Percentiles rank a stretch among this genome's conserved stretches.
phyloP scores from a whole-genome alignment of 2,329 filamentous ascomycete genomes.

The Ophiostoma ips region DNA sequence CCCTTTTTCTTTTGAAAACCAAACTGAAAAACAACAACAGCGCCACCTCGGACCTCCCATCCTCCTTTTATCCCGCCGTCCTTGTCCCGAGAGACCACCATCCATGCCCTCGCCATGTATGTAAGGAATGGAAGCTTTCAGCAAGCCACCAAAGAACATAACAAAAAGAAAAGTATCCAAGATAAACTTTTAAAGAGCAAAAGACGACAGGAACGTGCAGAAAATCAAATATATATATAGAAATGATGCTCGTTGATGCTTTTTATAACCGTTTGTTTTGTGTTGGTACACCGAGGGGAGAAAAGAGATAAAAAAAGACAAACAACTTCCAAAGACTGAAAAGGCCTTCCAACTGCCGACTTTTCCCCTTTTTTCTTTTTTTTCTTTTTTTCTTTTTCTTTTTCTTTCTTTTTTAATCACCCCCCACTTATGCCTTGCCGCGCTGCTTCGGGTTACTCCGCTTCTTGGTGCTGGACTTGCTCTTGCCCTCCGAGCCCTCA shows the following conservation, averaged over 20 bases:
- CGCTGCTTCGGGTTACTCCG: constrained; percentile 40
- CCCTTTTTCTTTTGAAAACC: background rate
- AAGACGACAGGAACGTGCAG: too few relatives aligned
- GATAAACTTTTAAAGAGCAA: too few relatives aligned
- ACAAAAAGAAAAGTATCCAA: background rate
- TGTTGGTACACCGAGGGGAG: constrained; percentile 4
- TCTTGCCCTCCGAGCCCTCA: constrained; percentile 53
- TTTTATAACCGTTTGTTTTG: background rate
- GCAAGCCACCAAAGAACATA: background rate
- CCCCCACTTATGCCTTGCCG: background rate
- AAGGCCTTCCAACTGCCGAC: background rate
- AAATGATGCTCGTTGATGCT: background rate
- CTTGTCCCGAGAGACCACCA: too few relatives aligned
- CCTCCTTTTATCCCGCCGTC: background rate
- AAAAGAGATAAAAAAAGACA: background rate
- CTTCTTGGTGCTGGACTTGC: constrained; percentile 20
- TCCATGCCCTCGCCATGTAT: too few relatives aligned
- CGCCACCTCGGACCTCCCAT: background rate
- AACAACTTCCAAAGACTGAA: background rate
- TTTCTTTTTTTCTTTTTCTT: background rate
- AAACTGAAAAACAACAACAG: background rate
- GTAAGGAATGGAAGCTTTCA: background rate
- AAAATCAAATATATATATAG: background rate
- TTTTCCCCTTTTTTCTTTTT: background rate
- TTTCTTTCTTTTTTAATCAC: background rate